Conservation (phyloP, 2,329 filamentous ascomycete species). For the Fusarium mangiferae region DNA sequence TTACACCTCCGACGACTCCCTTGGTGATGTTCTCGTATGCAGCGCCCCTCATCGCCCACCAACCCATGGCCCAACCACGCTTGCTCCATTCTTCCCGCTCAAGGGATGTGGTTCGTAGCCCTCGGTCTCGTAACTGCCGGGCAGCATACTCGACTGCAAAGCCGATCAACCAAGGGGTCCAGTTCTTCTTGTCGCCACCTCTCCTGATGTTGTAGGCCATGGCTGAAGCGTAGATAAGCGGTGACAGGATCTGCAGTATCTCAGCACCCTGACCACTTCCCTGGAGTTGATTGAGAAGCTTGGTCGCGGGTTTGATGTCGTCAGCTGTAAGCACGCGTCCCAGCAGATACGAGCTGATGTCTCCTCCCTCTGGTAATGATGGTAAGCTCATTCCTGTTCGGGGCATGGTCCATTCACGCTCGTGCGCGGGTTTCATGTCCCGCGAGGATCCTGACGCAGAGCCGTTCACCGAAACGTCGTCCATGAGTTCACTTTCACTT, state of each 20-base stretch:
- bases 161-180: slow-evolving; percentile 92
- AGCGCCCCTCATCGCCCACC: slow-evolving; percentile 97
- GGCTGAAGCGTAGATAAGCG: slow-evolving; percentile 85
- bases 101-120: slow-evolving; percentile 83
- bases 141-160: slow-evolving; percentile 87
- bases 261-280: slow-evolving; percentile 82
- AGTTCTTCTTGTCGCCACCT: slow-evolving; percentile 74
- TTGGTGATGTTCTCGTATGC: slow-evolving; percentile 95
- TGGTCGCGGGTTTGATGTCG: slow-evolving; percentile 92
- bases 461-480: slow-evolving; percentile 51
- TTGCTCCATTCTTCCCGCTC: slow-evolving; percentile 91
- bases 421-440: slow-evolving; percentile 51
- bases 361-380: slow-evolving; percentile 79
- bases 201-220: slow-evolving; percentile 70
- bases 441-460: slow-evolving; percentile 36
- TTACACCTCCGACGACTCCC: slow-evolving; percentile 76
- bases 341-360: slow-evolving; percentile 88
- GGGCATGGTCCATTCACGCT: slow-evolving; percentile 88
- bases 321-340: slow-evolving; percentile 93
- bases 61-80: slow-evolving; percentile 88
- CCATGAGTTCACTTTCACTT: slow-evolving; percentile 56
- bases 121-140: slow-evolving; percentile 80
- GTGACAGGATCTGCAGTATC: slow-evolving; percentile 89
- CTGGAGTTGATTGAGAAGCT: slow-evolving; percentile 83
- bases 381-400: slow-evolving; percentile 88